Conservation (phyloP, 352 stramenopile species). For the Phytophthora kernoviae region DNA sequence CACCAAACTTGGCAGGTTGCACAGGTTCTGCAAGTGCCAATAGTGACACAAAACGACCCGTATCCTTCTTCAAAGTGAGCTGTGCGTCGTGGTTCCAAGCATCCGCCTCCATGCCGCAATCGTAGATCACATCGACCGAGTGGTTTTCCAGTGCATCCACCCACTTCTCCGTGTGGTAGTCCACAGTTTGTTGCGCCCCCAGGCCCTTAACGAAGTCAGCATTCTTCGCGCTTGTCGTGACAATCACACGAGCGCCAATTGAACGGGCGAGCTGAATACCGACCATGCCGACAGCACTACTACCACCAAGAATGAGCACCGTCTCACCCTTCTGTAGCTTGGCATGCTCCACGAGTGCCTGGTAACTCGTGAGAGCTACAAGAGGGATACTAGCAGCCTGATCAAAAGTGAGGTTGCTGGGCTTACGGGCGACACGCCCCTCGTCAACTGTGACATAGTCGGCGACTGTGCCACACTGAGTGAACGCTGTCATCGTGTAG, state of each 20-base stretch:
- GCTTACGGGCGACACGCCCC: constrained; percentile 49
- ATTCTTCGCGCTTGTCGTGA: constrained; percentile 38
- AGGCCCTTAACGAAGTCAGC: constrained; percentile 27
- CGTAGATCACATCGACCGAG: constrained; percentile 52
- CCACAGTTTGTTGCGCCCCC: constrained; percentile 37
- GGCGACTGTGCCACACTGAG: constrained; percentile 29
- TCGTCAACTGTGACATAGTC: constrained; percentile 39
- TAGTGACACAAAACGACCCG: constrained; percentile 28
- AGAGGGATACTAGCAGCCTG: constrained; percentile 42
- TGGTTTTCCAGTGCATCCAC: constrained; percentile 26
- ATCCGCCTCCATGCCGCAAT: constrained; percentile 34
- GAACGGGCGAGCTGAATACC: constrained; percentile 51
- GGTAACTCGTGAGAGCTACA: constrained; percentile 42
- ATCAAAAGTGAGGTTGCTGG: constrained; percentile 44
- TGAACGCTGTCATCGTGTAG: constrained; percentile 30
- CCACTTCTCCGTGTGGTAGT: constrained; percentile 48
- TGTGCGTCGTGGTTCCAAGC: constrained; percentile 38
- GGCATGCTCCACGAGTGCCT: constrained; percentile 36
- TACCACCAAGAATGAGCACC: constrained; percentile 53
- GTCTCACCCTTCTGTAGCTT: constrained; percentile 46
- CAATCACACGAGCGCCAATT: constrained; percentile 31
- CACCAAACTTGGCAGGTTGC: constrained; percentile 12
- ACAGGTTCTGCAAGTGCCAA: constrained; percentile 16
- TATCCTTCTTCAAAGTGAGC: constrained; percentile 20
- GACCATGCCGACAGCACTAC: constrained; percentile 40